Evolutionary conservation across 805 yeast genomes (phyloP).

Genomic region (Suhomyces vadensis): DNA sequence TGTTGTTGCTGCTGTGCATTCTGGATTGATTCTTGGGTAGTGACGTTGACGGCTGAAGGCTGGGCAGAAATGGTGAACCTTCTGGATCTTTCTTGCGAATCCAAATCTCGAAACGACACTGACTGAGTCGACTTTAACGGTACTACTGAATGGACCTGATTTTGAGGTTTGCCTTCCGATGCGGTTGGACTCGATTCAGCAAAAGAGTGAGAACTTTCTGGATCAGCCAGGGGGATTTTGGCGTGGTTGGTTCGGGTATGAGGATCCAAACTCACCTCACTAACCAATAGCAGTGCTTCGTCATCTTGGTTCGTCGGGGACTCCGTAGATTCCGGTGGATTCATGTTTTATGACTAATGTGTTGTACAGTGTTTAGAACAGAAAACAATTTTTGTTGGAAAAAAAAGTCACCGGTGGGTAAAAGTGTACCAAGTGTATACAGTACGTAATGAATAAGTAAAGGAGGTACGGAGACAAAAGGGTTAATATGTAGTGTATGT

Average conservation of each 20-base stretch:
- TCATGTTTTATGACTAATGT: constrained; percentile 2
- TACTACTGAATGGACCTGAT: constrained; percentile 6
- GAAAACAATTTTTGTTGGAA: neutral
- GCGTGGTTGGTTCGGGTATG: neutral
- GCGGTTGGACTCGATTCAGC: no score
- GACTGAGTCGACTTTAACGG: constrained; percentile 13
- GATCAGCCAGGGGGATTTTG: neutral
- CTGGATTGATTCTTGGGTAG: constrained; percentile 11
- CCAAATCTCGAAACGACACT: constrained; percentile 40
- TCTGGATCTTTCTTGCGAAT: constrained; percentile 36
- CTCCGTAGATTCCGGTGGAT: neutral
- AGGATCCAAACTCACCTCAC: neutral
- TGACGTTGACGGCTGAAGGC: constrained; percentile 36
- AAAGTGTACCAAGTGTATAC: neutral
- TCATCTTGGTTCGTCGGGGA: constrained; percentile 1
- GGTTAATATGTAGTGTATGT: no score
- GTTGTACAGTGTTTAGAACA: neutral
- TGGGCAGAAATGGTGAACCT: constrained; percentile 46
- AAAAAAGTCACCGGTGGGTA: neutral
- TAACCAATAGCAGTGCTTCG: neutral
- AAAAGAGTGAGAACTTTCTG: neutral
- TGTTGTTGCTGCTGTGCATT: neutral
- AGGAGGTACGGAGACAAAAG: no score
- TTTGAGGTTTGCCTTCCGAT: neutral
- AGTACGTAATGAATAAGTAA: no score